phyloP scores from a whole-genome alignment of 2,329 filamentous ascomycete species.

The Aspergillus intermedius region DNA sequence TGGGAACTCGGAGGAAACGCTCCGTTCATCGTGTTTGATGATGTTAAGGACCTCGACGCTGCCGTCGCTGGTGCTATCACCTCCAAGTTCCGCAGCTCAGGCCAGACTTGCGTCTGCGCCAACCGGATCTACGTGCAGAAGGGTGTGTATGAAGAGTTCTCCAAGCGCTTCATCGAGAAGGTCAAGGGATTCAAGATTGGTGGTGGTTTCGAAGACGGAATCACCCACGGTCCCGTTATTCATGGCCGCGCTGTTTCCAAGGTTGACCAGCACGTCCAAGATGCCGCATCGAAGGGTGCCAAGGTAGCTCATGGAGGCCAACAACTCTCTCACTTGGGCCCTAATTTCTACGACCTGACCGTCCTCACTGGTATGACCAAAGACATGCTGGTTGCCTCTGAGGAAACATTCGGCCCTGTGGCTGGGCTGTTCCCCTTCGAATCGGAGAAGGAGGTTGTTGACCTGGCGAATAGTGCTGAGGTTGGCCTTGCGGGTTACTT shows the following conservation, averaged over 20 bases:
- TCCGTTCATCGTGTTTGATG: conserved; percentile 94
- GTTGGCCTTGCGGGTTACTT: conserved; percentile 94
- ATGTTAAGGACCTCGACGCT: conserved; percentile 71
- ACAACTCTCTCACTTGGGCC: conserved; percentile 64
- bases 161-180: conserved; percentile 48
- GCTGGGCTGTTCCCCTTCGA: conserved; percentile 85
- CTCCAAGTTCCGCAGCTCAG: conserved; percentile 88
- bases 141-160: conserved; percentile 49
- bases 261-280: conserved; percentile 70
- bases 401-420: conserved; percentile 95
- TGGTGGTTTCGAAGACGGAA: conserved; percentile 39
- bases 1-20: conserved; percentile 94
- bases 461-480: conserved; percentile 70
- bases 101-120: conserved; percentile 90
- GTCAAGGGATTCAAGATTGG: conserved; percentile 46
- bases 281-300: conserved; percentile 71
- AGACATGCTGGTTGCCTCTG: conserved; percentile 74
- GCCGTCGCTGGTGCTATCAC: conserved; percentile 77
- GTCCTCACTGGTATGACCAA: conserved; percentile 79
- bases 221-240: conserved; percentile 51
- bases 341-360: conserved; percentile 85
- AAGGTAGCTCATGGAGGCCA: conserved; percentile 70
- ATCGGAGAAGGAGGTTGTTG: conserved; percentile 80
- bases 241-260: conserved; percentile 76
- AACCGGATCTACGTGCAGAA: conserved; percentile 50